Evolutionary conservation across 1,284 basidiomycete species (phyloP).

Genomic region (Cutaneotrichosporon sp.): DNA sequence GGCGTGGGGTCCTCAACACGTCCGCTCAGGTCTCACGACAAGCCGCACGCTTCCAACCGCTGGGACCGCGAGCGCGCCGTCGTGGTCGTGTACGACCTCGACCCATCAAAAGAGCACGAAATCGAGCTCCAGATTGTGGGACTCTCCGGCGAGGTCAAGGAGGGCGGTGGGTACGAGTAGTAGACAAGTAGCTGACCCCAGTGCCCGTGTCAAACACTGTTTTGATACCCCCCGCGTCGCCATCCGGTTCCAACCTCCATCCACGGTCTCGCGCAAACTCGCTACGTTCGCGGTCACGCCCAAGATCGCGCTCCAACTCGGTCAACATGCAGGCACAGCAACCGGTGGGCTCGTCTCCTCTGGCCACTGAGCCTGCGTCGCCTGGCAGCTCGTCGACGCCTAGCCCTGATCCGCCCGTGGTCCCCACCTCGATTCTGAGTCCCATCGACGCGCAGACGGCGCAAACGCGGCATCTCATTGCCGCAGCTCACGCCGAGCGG

Average conservation of each 20-base stretch:
- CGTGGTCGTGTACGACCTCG: constrained; percentile 46
- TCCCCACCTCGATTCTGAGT: constrained; percentile 34
- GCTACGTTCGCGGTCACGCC: constrained; percentile 39
- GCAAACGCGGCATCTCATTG: constrained; percentile 40
- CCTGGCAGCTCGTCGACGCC: constrained; percentile 10
- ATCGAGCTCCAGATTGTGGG: constrained; percentile 47
- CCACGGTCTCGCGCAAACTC: constrained; percentile 46
- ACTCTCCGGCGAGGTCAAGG: constrained; percentile 27
- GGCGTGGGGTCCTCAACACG: background rate
- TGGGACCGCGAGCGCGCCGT: constrained; percentile 42
- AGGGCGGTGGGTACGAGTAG: constrained; percentile 17
- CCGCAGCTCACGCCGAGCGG: constrained; percentile 41
- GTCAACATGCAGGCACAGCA: constrained; percentile 24
- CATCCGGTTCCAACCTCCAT: constrained; percentile 20
- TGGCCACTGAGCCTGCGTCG: constrained; percentile 11
- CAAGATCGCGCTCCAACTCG: constrained; percentile 45
- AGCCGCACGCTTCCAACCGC: background rate
- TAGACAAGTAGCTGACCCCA: constrained; percentile 2
- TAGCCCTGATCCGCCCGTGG: constrained; percentile 14
- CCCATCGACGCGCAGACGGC: constrained; percentile 40
- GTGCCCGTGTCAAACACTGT: constrained; percentile 34
- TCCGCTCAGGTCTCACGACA: background rate
- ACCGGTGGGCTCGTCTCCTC: constrained; percentile 16
- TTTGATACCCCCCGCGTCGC: constrained; percentile 36
- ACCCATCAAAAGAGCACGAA: constrained; percentile 47